These are phyloP conservation scores for Rhodotorula glutinis DNA, from an alignment of 1,284 basidiomycete genomes.

Conservation along the genomic window DNA sequence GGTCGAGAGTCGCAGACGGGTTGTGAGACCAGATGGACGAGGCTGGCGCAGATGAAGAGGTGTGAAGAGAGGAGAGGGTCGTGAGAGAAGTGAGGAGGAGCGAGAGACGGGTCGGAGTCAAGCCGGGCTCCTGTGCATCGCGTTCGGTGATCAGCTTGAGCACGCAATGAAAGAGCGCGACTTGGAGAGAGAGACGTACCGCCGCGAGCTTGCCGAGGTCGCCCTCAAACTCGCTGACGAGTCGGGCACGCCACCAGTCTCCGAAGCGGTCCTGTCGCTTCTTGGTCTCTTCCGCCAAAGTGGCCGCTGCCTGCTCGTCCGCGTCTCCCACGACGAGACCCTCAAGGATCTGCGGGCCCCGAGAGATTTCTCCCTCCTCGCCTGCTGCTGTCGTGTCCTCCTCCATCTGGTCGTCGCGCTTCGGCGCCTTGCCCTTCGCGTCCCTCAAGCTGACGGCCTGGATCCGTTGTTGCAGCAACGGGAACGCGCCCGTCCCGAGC, in stretches of 20 bases:
- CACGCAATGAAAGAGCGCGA: not conserved
- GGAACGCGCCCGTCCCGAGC: constrained; percentile 29
- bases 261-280: constrained; percentile 29
- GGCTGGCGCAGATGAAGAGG: constrained; percentile 22
- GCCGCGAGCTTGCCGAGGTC: constrained; percentile 36
- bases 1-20: constrained; percentile 29
- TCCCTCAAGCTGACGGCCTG: not conserved
- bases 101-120: constrained; percentile 31
- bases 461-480: constrained; percentile 21
- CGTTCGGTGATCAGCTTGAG: not conserved
- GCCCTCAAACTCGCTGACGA: constrained; percentile 37
- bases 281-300: not conserved
- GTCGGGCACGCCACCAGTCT: constrained; percentile 36
- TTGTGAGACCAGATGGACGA: constrained; percentile 38
- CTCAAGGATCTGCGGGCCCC: constrained; percentile 11
- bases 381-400: not conserved
- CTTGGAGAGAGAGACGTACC: constrained; percentile 17
- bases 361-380: not conserved
- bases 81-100: constrained; percentile 39
- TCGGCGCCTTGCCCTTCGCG: not conserved
- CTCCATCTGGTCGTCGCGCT: not conserved
- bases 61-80: constrained; percentile 36
- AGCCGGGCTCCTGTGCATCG: constrained; percentile 35
- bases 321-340: constrained; percentile 27
- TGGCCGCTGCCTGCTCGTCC: not conserved